These are phyloP conservation scores for Avena atlantica DNA, from an alignment of 176 grass and related monocot genomes.

Conservation along the genomic window DNA sequence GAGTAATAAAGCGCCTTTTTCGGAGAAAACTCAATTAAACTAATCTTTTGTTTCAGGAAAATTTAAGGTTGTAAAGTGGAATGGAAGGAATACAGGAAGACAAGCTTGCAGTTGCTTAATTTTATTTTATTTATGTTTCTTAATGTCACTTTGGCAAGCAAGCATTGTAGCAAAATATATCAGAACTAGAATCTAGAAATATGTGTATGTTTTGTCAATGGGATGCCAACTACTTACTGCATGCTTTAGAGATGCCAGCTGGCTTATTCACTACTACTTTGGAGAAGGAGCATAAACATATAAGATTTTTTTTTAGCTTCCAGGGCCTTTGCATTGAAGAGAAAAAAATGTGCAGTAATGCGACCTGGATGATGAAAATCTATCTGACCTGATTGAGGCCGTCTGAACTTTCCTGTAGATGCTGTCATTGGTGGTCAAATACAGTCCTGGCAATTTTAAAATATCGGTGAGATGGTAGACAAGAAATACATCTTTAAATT, in stretches of 20 bases:
- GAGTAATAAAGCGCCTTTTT: too few species aligned
- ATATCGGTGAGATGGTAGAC: neutral
- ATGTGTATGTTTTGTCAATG: neutral
- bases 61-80: neutral
- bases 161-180: neutral
- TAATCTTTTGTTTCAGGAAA: neutral
- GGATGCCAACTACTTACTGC: neutral
- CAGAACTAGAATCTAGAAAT: neutral
- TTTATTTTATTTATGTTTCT: neutral
- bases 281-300: neutral
- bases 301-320: neutral
- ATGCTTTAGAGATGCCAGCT: neutral
- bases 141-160: neutral
- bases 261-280: neutral
- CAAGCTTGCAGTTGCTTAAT: neutral
- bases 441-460: neutral
- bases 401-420: neutral
- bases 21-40: too few species aligned
- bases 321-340: neutral
- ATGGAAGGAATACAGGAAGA: slow-evolving; percentile 5
- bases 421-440: neutral
- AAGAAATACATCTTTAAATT: neutral
- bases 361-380: neutral
- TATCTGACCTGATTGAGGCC: neutral
- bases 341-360: neutral